Evolutionary conservation across 345 rosid species (phyloP), one percentile per base, ranked within the genome.

Genomic region (Dipteronia sinensis): DNA sequence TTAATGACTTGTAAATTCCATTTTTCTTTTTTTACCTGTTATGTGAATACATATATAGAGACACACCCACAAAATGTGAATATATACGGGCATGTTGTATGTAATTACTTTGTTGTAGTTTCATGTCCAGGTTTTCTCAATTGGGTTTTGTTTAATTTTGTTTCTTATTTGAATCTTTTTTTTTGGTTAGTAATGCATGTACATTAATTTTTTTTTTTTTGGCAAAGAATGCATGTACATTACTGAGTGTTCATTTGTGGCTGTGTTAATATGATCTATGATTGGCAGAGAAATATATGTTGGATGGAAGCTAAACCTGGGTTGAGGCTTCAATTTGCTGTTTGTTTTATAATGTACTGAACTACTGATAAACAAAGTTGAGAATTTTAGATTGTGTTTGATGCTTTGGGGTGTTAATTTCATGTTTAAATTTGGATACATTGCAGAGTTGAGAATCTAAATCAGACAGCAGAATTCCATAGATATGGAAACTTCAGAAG

Each of bases 401-500:
- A 46, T n/a, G 25, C 17, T 59, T 20, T 65, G 44, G 3, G 16
- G 72, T 65, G 73, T 67, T 73, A 46, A 51, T 8, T 46, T 17
- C 65, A 10, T 42, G 10, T 56, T 49, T 11, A 22, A 67, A 10
- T 49, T 69, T 76, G 20, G 23, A 61, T 69, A 75, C 16, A 9
- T 27, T 61, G 27, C 25, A 59, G 64, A 59, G 12, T 59, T 59
- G 64, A 19, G 27, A 59, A 59, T 59, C 1, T 59, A n/a, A 59
- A 59, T 59, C 34, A 56, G 68, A 47, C 34, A 42, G 13, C 70
- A 42, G 72, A 74, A 67, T n/a, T 76, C 42, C 71, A 51, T 65
- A 16, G 67, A 61, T 8, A 81, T 81, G 80, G 88, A 80, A 75
- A 79, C 78, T 82, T 74, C 82, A 67, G 93, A 89, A 49, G 90